A percentile compares a stretch with the other conserved stretches of the same genome.
Evolutionary conservation across 768 basidiomycete species (phyloP).

Genomic region (Russula brevipes): DNA sequence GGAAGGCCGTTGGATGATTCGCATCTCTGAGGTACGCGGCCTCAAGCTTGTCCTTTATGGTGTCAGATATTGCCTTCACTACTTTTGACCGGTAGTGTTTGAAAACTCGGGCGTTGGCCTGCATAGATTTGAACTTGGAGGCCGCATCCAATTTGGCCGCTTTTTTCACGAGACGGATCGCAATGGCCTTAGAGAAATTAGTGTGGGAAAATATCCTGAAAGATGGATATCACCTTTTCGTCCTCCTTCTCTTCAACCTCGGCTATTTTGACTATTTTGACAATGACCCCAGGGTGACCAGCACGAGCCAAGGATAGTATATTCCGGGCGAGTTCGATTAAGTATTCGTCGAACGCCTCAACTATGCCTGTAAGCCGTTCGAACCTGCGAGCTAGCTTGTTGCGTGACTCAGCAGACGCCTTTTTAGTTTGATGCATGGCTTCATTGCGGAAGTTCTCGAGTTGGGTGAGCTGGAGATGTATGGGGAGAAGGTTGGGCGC

Average conservation of each 20-base stretch:
- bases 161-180: conserved; percentile 90
- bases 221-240: conserved; percentile 61
- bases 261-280: conserved; percentile 87
- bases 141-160: conserved; percentile 90
- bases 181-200: conserved; percentile 64
- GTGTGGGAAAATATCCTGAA: conserved; percentile 8
- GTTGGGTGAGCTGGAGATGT: conserved; percentile 86
- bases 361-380: conserved; percentile 79
- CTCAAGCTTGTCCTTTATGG: conserved; percentile 68
- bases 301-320: conserved; percentile 74
- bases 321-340: conserved; percentile 69
- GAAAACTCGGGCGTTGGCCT: conserved; percentile 85
- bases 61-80: conserved; percentile 69
- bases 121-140: conserved; percentile 88
- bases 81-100: conserved; percentile 95
- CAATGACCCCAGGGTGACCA: conserved; percentile 80
- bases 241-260: conserved; percentile 92
- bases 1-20: conserved; percentile 63
- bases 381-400: conserved; percentile 73
- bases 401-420: conserved; percentile 58
- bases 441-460: conserved; percentile 91
- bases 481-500: conserved; percentile 85
- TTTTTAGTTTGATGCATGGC: conserved; percentile 92
- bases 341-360: conserved; percentile 78
- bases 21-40: conserved; percentile 57